Evolutionary conservation across 192 early-diverging fungal genomes (phyloP).

Genomic region (Gryganskiella cystojenkinii): DNA sequence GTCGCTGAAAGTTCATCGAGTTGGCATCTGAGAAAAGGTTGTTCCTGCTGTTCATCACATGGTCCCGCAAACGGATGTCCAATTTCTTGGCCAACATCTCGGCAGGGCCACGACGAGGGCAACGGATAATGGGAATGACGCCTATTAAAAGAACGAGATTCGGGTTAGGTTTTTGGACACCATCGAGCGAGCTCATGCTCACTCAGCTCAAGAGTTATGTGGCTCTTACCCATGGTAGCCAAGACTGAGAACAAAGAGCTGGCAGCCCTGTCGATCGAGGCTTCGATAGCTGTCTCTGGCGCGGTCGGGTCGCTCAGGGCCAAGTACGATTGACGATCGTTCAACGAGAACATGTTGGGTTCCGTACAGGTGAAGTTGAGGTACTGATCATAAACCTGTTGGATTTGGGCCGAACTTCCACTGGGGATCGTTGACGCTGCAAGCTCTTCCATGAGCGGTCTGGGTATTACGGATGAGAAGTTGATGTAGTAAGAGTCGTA

Average conservation of each 20-base stretch:
- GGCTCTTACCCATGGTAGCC: constrained; percentile 80
- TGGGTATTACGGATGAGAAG: constrained; percentile 88
- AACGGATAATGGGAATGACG: constrained; percentile 90
- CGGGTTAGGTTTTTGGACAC: too few species aligned
- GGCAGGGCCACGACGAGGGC: constrained; percentile 90
- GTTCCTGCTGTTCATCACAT: constrained; percentile 87
- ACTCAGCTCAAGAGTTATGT: not conserved
- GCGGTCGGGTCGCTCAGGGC: constrained; percentile 86
- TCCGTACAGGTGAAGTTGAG: constrained; percentile 95
- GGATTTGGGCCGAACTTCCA: constrained; percentile 81
- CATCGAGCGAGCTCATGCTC: too few species aligned
- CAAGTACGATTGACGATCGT: constrained; percentile 83
- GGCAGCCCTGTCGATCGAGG: constrained; percentile 83
- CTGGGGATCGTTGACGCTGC: constrained; percentile 83
- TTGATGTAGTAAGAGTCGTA: constrained; percentile 98
- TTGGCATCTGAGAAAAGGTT: constrained; percentile 80
- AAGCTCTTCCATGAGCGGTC: constrained; percentile 92
- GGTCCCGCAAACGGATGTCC: constrained; percentile 90
- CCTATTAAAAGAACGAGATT: constrained; percentile 59
- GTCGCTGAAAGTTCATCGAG: constrained; percentile 73
- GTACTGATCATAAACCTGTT: constrained; percentile 98
- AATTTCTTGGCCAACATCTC: constrained; percentile 93
- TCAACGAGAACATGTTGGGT: constrained; percentile 91
- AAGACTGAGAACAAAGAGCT: constrained; percentile 89
- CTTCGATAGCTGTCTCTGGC: constrained; percentile 84